Evolutionary conservation across 345 rosid species (phyloP), one percentile per base, ranked within the genome.

Genomic region (Salix arbutifolia): DNA sequence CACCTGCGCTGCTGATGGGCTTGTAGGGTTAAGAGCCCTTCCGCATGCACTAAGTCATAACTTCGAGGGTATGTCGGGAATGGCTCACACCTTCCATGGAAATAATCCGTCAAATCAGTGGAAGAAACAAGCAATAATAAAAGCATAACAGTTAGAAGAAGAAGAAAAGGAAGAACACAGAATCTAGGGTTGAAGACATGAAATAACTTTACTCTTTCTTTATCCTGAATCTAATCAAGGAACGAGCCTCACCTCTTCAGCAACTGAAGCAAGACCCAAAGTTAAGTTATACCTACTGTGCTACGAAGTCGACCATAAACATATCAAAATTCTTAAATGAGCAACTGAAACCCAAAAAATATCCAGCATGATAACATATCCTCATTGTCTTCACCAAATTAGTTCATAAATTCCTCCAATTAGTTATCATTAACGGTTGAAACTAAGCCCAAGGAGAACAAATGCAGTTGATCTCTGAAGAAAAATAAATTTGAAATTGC

Each of bases 21-120:
- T 83, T 86, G 91, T 60, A 91, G 97, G 17, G 94, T 85, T 62
- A 96, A 82, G 60, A 96, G 92, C 72, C 91, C 93, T 64, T 88
- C 90, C 1, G 96, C 98, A 62, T 96, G 97, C 71, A 96, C 96
- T 87, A 96, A 80, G 80, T 96, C 99, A 76, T 94, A 96, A 68
- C 94, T 89, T 88, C 99, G 91, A 26, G 99, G 96, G 79, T 96
- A 94, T 3, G 91, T 86, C 4, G 99, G 99, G 84, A 94, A 96
- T 79, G 96, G 84, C 83, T 96, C 98, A 73, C 99, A 92, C 99
- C 99, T 96, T 87, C 74, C 19, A 65, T 23, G 42, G 46, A 23
- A 58, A 73, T 66, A 4, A 44, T 46, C 30, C 74, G n/a, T 50
- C 35, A 9, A 40, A 72, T 56, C 33, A 26, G 6, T 19, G 26